These are phyloP conservation scores for Cryptococcus sp. DNA, from an alignment of 1,284 basidiomycete species.

Conservation along the genomic window DNA sequence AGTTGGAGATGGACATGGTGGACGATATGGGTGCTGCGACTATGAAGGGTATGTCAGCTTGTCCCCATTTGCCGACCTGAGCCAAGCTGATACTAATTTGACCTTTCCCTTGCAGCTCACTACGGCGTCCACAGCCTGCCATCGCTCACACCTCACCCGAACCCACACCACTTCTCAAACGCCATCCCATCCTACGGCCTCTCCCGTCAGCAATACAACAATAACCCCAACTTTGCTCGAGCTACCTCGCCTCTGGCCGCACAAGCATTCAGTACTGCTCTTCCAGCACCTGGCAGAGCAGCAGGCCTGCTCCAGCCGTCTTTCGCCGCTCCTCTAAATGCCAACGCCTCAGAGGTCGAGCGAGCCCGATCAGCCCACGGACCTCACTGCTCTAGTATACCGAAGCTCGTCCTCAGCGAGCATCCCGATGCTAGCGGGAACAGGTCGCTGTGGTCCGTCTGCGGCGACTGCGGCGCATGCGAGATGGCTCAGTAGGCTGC, in stretches of 20 bases:
- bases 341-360: constrained; percentile 37
- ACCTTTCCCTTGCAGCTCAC: neutral
- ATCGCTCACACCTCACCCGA: constrained; percentile 30
- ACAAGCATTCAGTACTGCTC: constrained; percentile 45
- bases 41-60: constrained; percentile 16
- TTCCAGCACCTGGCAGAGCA: constrained; percentile 31
- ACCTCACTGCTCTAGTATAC: constrained; percentile 49
- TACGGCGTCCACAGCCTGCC: constrained; percentile 9
- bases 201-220: neutral
- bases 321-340: constrained; percentile 20
- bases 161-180: constrained; percentile 37
- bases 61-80: neutral
- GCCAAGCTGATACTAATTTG: constrained; percentile 6
- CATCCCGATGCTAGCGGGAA: constrained; percentile 49
- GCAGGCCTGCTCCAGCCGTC: constrained; percentile 46
- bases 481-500: constrained; percentile 29
- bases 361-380: constrained; percentile 46
- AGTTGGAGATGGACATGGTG: constrained; percentile 24
- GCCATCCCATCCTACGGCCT: constrained; percentile 2
- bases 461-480: constrained; percentile 48
- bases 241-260: constrained; percentile 33
- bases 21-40: constrained; percentile 17
- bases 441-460: constrained; percentile 48
- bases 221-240: constrained; percentile 7
- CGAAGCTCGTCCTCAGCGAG: constrained; percentile 45